Evolutionary conservation across 805 yeast species (phyloP).

Genomic region (Naumovozyma baii): DNA sequence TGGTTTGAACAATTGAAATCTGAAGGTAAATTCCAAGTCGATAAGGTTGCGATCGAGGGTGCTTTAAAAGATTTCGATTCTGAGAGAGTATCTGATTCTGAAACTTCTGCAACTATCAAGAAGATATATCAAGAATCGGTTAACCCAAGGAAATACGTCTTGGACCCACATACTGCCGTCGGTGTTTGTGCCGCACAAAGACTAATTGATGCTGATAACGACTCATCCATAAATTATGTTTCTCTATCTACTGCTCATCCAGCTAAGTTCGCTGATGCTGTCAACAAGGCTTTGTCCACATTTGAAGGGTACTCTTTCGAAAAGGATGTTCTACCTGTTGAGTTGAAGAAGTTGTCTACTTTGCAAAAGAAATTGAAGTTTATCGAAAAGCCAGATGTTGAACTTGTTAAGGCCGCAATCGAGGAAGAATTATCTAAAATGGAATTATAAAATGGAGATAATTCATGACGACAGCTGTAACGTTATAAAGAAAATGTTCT

Average conservation of each 20-base stretch:
- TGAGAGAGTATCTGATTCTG: slow-evolving; percentile 67
- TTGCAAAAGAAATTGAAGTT: slow-evolving; percentile 67
- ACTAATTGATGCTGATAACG: slow-evolving; percentile 41
- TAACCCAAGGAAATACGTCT: slow-evolving; percentile 55
- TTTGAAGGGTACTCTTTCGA: slow-evolving; percentile 76
- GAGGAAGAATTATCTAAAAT: slow-evolving; percentile 56
- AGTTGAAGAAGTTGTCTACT: slow-evolving; percentile 59
- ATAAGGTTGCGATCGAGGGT: slow-evolving; percentile 49
- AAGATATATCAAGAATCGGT: slow-evolving; percentile 48
- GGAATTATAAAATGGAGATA: slow-evolving; percentile 20
- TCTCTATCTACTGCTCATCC: slow-evolving; percentile 97
- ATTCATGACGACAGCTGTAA: background rate
- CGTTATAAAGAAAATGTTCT: background rate
- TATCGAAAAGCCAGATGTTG: slow-evolving; percentile 63
- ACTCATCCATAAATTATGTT: slow-evolving; percentile 40
- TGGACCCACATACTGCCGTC: slow-evolving; percentile 96
- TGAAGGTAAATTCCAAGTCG: slow-evolving; percentile 67
- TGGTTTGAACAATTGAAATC: slow-evolving; percentile 78
- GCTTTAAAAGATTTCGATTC: slow-evolving; percentile 68
- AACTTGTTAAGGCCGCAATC: slow-evolving; percentile 65
- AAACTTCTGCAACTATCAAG: slow-evolving; percentile 74
- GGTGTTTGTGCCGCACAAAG: slow-evolving; percentile 76
- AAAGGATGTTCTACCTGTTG: slow-evolving; percentile 79
- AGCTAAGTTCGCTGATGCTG: slow-evolving; percentile 96
- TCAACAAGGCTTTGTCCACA: slow-evolving; percentile 60